A percentile compares a stretch with the other conserved stretches of the same genome.
Conservation (phyloP, 371 early-diverging fungal species). For the Smittium culicis region DNA sequence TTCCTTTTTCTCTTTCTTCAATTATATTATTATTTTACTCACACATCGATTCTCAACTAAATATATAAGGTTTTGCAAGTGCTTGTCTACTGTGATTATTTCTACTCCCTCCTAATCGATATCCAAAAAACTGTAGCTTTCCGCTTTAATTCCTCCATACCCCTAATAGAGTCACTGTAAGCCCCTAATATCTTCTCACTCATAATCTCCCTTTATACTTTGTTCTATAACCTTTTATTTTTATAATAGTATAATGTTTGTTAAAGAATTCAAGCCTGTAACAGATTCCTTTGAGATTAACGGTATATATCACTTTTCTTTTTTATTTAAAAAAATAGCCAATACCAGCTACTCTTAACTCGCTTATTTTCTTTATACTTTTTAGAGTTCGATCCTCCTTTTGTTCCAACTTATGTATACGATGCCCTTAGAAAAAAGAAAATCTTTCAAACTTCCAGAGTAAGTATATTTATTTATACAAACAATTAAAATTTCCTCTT, state of each 20-base stretch:
- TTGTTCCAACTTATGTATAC: conserved; percentile 87
- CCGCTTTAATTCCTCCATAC: conserved; percentile 57
- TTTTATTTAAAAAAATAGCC: neutral
- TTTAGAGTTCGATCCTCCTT: conserved; percentile 64
- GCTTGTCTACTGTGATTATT: conserved; percentile 63
- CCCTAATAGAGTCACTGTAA: conserved; percentile 64
- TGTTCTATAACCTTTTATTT: neutral
- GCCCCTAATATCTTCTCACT: neutral
- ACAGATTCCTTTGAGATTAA: conserved; percentile 20
- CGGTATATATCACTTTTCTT: conserved; percentile 29
- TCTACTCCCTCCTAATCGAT: conserved; percentile 63
- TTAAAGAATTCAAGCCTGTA: conserved; percentile 52
- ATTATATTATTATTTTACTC: neutral
- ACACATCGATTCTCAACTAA: neutral
- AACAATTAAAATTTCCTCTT: too few species aligned
- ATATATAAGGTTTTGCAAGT: conserved; percentile 1
- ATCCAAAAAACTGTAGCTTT: conserved; percentile 49
- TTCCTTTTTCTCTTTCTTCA: neutral
- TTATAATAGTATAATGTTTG: conserved; percentile 47
- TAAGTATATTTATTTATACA: neutral
- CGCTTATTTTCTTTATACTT: too few species aligned
- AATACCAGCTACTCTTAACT: too few species aligned
- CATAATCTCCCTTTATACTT: neutral
- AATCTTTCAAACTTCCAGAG: conserved; percentile 59
- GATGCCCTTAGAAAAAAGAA: conserved; percentile 66